Base-by-base conservation (phyloP, 257 asterid genomes). In the Solanum acaule region DNA sequence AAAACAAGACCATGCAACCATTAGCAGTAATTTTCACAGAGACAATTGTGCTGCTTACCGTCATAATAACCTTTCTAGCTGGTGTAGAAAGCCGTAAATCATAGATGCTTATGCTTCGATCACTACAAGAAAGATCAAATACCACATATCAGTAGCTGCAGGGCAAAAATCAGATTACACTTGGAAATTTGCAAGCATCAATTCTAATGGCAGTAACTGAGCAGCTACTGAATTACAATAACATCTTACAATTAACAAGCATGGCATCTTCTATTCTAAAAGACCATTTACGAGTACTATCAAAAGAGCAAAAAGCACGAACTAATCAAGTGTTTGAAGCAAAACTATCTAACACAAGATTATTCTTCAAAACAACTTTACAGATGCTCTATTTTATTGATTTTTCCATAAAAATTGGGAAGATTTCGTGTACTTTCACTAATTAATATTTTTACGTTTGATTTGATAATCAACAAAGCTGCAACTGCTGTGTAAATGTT, bases 31-130 rank as follows among this genome's bases (percentile, higher is more conserved):
- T 70, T 72, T 73, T 44, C n/a, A 29, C 37, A 76, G 13, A 35
- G 37, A 79, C 22, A 87, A 8, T 9, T 8, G 37, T 16, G 76
- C 46, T 11, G 65, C 34, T 88, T 90, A 95, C 99, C 96, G 93
- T 88, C 99, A 95, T 96, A 83, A 95, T 91, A 87, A 97, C 83
- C 95, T 94, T 95, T 90, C 96, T 95, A 34, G 95, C 94, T 18
- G 99, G 98, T 33, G 98, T 93, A 77, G 98, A 92, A 87, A 85
- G 38, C 70, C 98, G 94, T 82, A 97, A 91, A 89, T 97, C 99
- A 88, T 93, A 97, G 91, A 97, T 93, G 35, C 94, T 88, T 87
- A 97, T 97, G 95, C 98, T 97, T 76, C 98, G 93, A 88, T 97
- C 98, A 93, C 99, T 97, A 95, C 92, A 89, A 83, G 71, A 87